phyloP scores from a whole-genome alignment of 176 grass and related monocot genomes.

The Musa beccarii region DNA sequence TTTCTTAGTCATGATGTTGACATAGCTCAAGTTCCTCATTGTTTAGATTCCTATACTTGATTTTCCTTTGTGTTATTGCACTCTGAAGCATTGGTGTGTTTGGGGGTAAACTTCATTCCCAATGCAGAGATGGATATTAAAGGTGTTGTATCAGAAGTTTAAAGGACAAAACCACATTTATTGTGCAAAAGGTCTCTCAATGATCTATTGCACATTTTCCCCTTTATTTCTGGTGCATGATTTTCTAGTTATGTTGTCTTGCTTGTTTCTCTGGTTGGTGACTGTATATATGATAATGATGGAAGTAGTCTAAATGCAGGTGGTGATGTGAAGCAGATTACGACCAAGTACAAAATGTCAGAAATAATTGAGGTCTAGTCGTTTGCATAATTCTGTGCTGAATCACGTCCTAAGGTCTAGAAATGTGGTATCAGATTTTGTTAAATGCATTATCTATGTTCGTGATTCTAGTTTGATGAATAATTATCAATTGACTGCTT shows the following conservation, averaged over 20 bases:
- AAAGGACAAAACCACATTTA: slow-evolving; percentile 71
- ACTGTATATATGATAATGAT: not conserved
- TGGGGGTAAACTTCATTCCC: slow-evolving; percentile 51
- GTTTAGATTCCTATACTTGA: not conserved
- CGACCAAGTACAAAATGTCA: slow-evolving; percentile 1
- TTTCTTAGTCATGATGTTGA: not conserved
- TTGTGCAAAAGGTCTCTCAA: slow-evolving; percentile 81
- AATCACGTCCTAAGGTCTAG: not conserved
- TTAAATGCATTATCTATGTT: not conserved
- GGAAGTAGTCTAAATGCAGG: not conserved
- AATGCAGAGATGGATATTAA: slow-evolving; percentile 99
- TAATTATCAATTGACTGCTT: not conserved
- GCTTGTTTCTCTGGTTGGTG: not conserved
- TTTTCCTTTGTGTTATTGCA: slow-evolving; percentile 11
- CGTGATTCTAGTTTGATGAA: not conserved
- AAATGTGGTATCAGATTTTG: not conserved
- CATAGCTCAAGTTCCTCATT: not conserved
- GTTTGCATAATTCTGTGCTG: not conserved
- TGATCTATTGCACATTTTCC: not conserved
- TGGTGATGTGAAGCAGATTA: slow-evolving; percentile 4
- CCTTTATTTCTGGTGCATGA: not conserved
- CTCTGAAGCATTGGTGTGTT: slow-evolving; percentile 48
- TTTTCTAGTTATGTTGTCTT: not conserved
- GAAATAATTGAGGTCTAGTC: not conserved
- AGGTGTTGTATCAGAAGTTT: slow-evolving; percentile 73